Conservation (phyloP, 495 filamentous ascomycete species). For the Hypoxylon rickii region DNA sequence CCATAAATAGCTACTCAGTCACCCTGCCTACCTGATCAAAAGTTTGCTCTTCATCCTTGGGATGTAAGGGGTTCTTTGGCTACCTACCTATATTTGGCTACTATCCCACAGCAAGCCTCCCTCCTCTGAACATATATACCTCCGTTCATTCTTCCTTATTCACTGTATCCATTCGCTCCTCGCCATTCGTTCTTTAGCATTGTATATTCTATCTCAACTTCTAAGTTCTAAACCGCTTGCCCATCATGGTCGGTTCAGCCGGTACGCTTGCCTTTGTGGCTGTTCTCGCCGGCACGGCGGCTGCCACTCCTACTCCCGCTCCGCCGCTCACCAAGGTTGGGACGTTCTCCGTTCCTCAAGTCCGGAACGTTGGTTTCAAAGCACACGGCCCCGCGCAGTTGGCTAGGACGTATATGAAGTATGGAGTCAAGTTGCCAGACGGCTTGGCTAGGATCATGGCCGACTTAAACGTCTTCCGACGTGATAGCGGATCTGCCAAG, state of each 20-base stretch:
- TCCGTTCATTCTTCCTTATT: slow-evolving; percentile 8
- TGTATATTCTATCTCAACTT: slow-evolving; percentile 14
- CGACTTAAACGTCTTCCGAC: slow-evolving; percentile 28
- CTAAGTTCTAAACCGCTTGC: not conserved
- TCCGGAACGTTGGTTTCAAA: slow-evolving; percentile 44
- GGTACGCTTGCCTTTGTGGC: slow-evolving; percentile 26
- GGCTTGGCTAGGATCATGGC: slow-evolving; percentile 41
- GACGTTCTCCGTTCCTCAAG: slow-evolving; percentile 34
- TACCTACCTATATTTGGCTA: not conserved
- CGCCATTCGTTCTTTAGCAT: slow-evolving; percentile 4
- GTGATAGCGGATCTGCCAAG: slow-evolving; percentile 52
- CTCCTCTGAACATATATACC: slow-evolving; percentile 15
- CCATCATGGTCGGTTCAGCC: slow-evolving; percentile 30
- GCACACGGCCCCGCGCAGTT: slow-evolving; percentile 59
- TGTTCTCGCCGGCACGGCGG: slow-evolving; percentile 27
- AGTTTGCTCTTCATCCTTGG: slow-evolving; percentile 11
- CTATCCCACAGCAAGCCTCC: slow-evolving; percentile 1
- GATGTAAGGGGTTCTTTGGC: slow-evolving; percentile 23
- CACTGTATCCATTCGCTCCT: slow-evolving; percentile 17
- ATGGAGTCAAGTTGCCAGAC: slow-evolving; percentile 47
- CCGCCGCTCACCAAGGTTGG: slow-evolving; percentile 21
- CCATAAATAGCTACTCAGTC: slow-evolving; percentile 24
- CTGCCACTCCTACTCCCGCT: slow-evolving; percentile 28
- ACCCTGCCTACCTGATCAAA: not conserved
- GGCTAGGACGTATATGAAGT: slow-evolving; percentile 62